Base-by-base conservation (phyloP, 106 monocot species). In the Phalaenopsis aphrodite region DNA sequence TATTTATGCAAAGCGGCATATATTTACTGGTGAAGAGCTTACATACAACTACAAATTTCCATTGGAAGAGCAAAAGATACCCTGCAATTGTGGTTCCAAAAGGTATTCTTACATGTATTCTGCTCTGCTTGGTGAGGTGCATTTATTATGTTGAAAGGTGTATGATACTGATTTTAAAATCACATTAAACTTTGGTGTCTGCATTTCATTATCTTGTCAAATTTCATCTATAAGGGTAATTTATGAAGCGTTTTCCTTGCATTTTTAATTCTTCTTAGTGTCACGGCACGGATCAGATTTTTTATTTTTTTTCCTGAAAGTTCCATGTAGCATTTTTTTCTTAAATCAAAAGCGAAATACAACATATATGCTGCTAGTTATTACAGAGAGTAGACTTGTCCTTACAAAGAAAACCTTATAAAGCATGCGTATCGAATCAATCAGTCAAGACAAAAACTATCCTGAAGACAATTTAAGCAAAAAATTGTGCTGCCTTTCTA, bases 1-100 rank as follows among this genome's bases (percentile, higher is more conserved):
- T 79, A 99, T 99, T 61, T 99, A 99, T 88, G 90, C 98, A 66
- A 99, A 99, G 79, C 87, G 94, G 42, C 87, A 89, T 83, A 99
- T 99, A 84, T 82, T 79, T 84, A 82, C 90, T 77, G 98, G 98
- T 46, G 98, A 99, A 86, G 98, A 99, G 67, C 80, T 99, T 45
- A 99, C 98, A 38, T 99, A 99, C 85, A 93, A 99, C 82, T 99
- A 99, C 73, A 99, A 99, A 77, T 99, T 99, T 86, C 98, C 98
- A 8, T 81, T 99, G 65, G 98, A 99, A 79, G 98, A 99, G 74
- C 72, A 99, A 55, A 99, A 99, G 86, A 99, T 99, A 67, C 94
- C 98, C 15, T 99, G 98, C 80, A 94, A 99, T 65, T 99, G 98
- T 87, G 98, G 98, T 82, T 86, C 98, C 76, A 77, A 74, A 82